Base-by-base conservation (phyloP, 768 basidiomycete genomes). In the Nevesoporus exiguus region DNA sequence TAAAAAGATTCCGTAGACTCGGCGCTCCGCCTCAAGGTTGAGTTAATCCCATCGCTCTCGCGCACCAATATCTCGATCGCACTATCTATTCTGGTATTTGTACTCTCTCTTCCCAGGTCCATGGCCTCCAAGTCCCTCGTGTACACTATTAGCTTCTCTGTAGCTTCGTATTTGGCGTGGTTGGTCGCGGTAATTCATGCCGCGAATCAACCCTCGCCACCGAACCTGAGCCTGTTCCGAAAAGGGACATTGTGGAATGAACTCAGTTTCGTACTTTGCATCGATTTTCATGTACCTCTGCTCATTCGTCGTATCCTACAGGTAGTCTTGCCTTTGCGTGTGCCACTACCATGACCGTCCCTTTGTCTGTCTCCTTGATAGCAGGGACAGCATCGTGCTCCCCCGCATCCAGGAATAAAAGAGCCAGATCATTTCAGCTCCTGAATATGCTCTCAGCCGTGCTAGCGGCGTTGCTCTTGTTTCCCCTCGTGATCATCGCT, bases 261-360 rank as follows among this genome's bases (percentile, higher is more conserved):
- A 54, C 73, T 82, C 50, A 80, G 88, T 88, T 58, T 56, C 56
- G 84, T 80, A 19, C 21, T 43, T 19, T 27, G 10, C 3, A 5
- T 17, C 33, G 0, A 27, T 52, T 22, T 43, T 40, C 22, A 41
- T 19, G n/a, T 15, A 2, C 45, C 17, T 36, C 27, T 46, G 51
- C 56, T 54, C 54, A 60, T 49, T 15, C 10, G 14, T 42, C 22
- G 9, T 33, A 33, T 50, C 40, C 27, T 29, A 55, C 54, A 88
- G 86, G 80, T 47, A 77, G 77, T 19, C 27, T 64, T n/a, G 79
- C 82, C 9, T 89, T 90, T 64, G 74, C 82, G 13, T 89, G 87
- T 62, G 77, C 83, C 17, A 82, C 87, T 1, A 73, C 81, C 7
- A 78, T 80, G 55, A 86, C 88, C 5, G 73, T 88, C 17, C 80